Evolutionary conservation across 2,329 filamentous ascomycete species (phyloP), one percentile per base, ranked within the genome.

Genomic region (Lasiodiplodia sp.): DNA sequence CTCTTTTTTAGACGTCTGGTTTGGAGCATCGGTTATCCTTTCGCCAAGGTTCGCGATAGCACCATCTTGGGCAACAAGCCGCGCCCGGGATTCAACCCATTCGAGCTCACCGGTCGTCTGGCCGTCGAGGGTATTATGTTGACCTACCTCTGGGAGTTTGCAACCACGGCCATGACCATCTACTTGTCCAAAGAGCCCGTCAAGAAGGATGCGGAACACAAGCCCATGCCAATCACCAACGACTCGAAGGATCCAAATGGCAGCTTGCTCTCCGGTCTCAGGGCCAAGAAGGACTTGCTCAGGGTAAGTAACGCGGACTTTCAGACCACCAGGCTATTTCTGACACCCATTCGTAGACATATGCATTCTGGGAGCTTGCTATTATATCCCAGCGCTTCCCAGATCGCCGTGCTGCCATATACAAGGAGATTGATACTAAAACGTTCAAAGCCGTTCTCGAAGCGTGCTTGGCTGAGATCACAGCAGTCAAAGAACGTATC

Each of bases 171-270:
- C 31, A 97, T 97, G 77, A 91, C 91, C 5, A 81, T 90, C n/a
- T 94, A 93, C 78, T 88, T 97, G 75, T 88, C 90, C 31, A 90
- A 91, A 77, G 89, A 92, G 73, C 95, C 95, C 0, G 78, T 97
- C 66, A 97, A 97, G 82, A 92, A 92, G 72, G 90, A 87, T n/a
- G 55, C 55, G 49, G 65, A 67, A 12, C 65, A 52, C 28, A 67
- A 57, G 31, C 44, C 38, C 6, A 87, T 90, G 74, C 94, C 94
- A 4, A 86, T 98, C 68, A 97, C 93, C 0, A 87, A 87, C 21
- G 92, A 95, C 72, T 92, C 93, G 18, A 96, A 92, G 76, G 94
- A 97, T 78, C 93, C 95, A 0, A 98, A 97, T 75, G 94, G 93
- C 44, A 97, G 92, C 76, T 84, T 98, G 34, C 79, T 98, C 60